Conservation (phyloP, 2,329 filamentous ascomycete species). For the Hypoxylon sp. region DNA sequence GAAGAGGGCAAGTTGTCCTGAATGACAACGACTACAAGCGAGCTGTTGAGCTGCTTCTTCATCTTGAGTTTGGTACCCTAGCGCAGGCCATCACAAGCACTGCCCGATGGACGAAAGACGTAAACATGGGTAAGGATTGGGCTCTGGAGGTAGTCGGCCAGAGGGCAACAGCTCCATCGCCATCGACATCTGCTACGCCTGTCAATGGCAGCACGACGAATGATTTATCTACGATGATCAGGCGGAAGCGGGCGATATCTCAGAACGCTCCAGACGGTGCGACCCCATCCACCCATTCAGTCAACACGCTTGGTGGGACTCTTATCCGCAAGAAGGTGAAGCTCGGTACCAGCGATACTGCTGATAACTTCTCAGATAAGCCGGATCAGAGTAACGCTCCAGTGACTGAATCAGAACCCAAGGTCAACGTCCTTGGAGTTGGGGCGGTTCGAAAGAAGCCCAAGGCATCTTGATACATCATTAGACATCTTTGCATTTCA, state of each 20-base stretch:
- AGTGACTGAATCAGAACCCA: constrained; percentile 8
- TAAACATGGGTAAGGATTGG: constrained; percentile 66
- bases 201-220: constrained; percentile 51
- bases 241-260: constrained; percentile 56
- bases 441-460: constrained; percentile 68
- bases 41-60: constrained; percentile 75
- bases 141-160: constrained; percentile 63
- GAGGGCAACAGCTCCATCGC: constrained; percentile 45
- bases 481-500: background rate
- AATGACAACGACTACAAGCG: constrained; percentile 74
- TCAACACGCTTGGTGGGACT: constrained; percentile 53
- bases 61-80: constrained; percentile 77
- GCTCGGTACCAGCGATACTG: constrained; percentile 34
- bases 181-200: constrained; percentile 20
- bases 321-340: constrained; percentile 66
- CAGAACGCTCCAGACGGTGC: constrained; percentile 18
- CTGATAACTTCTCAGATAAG: constrained; percentile 26
- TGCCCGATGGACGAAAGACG: constrained; percentile 76
- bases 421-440: constrained; percentile 62
- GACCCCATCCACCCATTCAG: constrained; percentile 26
- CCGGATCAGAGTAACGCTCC: constrained; percentile 13
- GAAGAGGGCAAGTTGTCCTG: constrained; percentile 73
- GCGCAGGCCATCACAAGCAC: constrained; percentile 74
- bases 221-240: constrained; percentile 63
- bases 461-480: constrained; percentile 53